Evolutionary conservation across 2,329 filamentous ascomycete genomes (phyloP).

Genomic region (Phyllosticta capitalensis): DNA sequence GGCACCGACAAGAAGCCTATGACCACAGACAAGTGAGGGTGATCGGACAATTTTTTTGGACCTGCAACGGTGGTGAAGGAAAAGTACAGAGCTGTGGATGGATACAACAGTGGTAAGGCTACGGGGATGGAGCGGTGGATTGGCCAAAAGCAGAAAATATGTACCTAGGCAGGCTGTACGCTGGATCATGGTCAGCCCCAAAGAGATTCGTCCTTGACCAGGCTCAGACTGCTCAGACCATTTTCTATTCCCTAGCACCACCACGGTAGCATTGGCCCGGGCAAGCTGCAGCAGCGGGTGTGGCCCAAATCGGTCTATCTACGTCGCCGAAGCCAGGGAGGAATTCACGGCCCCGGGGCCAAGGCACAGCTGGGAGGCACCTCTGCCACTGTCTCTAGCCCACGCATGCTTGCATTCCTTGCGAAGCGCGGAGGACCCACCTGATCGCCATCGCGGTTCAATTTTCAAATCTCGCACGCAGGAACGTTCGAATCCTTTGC

Average conservation of each 20-base stretch:
- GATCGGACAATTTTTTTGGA: conserved; percentile 10
- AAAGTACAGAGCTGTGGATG: conserved; percentile 15
- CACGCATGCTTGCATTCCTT: conserved; percentile 31
- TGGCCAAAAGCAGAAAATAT: conserved; percentile 29
- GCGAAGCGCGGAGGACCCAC: conserved; percentile 21
- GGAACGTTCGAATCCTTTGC: conserved; percentile 23
- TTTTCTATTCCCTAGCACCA: conserved; percentile 31
- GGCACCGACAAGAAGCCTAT: not conserved
- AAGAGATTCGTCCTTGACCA: conserved; percentile 29
- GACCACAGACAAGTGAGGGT: not conserved
- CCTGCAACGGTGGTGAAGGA: conserved; percentile 8
- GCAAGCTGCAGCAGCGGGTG: conserved; percentile 36
- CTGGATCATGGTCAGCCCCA: conserved; percentile 38
- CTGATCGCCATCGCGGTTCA: conserved; percentile 9
- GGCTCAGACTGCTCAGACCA: conserved; percentile 40
- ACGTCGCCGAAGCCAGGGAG: conserved; percentile 34
- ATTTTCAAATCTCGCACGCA: conserved; percentile 28
- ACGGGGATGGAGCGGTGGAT: conserved; percentile 25
- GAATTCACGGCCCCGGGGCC: conserved; percentile 26
- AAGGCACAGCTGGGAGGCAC: conserved; percentile 21
- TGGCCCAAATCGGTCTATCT: conserved; percentile 32
- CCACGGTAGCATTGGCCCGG: conserved; percentile 33
- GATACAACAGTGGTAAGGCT: conserved; percentile 25
- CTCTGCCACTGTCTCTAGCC: conserved; percentile 19
- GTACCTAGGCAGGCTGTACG: conserved; percentile 25